These are phyloP conservation scores for Cercospora sp. DNA, from an alignment of 2,329 filamentous ascomycete species.

Conservation along the genomic window DNA sequence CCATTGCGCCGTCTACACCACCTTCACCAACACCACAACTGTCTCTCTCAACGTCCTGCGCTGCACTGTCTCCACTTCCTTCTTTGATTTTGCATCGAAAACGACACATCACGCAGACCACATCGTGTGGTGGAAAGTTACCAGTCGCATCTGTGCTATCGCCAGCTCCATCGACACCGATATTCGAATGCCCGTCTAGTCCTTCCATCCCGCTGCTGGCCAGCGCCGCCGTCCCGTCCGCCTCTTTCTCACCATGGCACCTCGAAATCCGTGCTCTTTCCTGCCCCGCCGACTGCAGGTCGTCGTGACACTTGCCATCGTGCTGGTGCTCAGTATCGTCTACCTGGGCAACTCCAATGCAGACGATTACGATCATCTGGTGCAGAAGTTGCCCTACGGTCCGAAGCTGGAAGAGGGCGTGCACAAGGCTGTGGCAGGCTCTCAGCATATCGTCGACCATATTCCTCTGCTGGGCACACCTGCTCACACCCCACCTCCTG, in stretches of 20 bases:
- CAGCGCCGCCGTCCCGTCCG: constrained; percentile 4
- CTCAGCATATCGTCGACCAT: constrained; percentile 44
- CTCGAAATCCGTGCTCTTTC: constrained; percentile 39
- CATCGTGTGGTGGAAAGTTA: background rate
- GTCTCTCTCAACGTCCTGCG: background rate
- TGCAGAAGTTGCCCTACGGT: constrained; percentile 38
- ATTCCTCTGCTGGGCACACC: constrained; percentile 63
- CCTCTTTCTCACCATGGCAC: background rate
- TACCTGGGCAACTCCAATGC: constrained; percentile 38
- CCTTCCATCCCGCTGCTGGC: constrained; percentile 12
- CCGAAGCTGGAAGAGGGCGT: constrained; percentile 43
- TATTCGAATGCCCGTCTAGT: constrained; percentile 1
- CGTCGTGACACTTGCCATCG: constrained; percentile 42
- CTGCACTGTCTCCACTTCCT: background rate
- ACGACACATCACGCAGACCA: background rate
- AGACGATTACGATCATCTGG: constrained; percentile 33
- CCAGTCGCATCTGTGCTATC: background rate
- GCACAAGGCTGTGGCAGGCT: constrained; percentile 41
- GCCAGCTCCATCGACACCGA: background rate
- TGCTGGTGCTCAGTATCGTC: constrained; percentile 43
- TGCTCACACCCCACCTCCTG: constrained; percentile 69
- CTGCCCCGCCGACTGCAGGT: constrained; percentile 52
- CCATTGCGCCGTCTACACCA: background rate
- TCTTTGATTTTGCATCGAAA: background rate
- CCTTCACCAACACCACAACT: background rate